Percentiles rank a stretch among this genome's conserved stretches.
Conservation (phyloP, 331 rosid genomes). For the Acacia concinna region DNA sequence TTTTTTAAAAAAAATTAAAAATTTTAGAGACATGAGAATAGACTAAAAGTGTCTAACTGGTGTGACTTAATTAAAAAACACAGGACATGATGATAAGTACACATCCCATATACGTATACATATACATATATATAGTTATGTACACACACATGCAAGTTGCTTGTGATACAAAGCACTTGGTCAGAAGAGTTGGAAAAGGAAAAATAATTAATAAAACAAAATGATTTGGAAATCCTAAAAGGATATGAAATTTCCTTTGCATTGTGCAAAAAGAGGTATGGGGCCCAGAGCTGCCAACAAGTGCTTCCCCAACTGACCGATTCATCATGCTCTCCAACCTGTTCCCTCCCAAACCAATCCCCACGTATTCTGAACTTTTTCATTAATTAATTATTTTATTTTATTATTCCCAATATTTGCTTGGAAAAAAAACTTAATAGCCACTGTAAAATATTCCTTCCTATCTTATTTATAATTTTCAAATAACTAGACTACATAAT, state of each 20-base stretch:
- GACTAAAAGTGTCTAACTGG: no score
- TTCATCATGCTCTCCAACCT: neutral
- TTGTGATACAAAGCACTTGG: neutral
- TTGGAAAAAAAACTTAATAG: neutral
- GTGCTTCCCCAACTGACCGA: neutral
- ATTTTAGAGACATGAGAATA: no score
- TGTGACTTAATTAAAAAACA: no score
- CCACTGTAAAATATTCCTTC: neutral
- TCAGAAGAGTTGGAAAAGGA: neutral
- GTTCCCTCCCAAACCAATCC: neutral
- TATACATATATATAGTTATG: no score
- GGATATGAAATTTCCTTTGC: neutral
- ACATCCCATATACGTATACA: no score
- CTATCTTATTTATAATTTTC: no score
- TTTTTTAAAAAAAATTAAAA: no score
- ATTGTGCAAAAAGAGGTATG: neutral
- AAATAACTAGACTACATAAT: no score
- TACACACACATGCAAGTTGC: neutral
- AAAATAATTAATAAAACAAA: neutral
- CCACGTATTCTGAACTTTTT: neutral
- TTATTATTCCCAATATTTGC: neutral
- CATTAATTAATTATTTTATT: neutral
- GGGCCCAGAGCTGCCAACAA: neutral
- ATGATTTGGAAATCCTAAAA: conserved; percentile 5
- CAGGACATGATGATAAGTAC: no score